Conservation (phyloP, 164 flowering plant species). For the Berberis thunbergii region DNA sequence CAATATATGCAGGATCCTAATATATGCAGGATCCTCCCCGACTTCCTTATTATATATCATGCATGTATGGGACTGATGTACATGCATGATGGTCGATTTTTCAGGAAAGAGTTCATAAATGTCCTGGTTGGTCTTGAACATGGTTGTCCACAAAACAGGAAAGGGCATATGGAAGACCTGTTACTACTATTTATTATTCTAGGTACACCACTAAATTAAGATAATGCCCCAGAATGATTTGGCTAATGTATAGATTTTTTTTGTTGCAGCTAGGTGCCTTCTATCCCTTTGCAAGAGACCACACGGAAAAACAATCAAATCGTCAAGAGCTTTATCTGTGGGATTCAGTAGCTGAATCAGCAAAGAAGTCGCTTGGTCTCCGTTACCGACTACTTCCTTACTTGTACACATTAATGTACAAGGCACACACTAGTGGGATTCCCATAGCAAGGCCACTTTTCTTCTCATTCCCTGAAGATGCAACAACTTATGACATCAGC, state of each 20-base stretch:
- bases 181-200: no score
- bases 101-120: no score
- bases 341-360: slow-evolving; percentile 57
- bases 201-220: no score
- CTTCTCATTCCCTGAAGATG: slow-evolving; percentile 69
- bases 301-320: slow-evolving; percentile 27
- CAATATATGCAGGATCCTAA: background rate
- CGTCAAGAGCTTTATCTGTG: slow-evolving; percentile 76
- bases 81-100: no score
- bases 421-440: slow-evolving; percentile 49
- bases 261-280: slow-evolving; percentile 67
- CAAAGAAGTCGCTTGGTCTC: slow-evolving; percentile 37
- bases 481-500: slow-evolving; percentile 40
- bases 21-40: background rate
- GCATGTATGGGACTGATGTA: no score
- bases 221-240: background rate
- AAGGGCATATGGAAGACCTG: no score
- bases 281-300: slow-evolving; percentile 79
- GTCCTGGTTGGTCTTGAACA: no score
- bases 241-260: background rate
- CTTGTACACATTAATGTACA: slow-evolving; percentile 63
- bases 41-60: background rate
- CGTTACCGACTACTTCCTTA: slow-evolving; percentile 45
- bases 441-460: slow-evolving; percentile 73
- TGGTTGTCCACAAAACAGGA: no score